phyloP scores from a whole-genome alignment of 495 filamentous ascomycete genomes.

The Saxispiralis lemnorum region DNA sequence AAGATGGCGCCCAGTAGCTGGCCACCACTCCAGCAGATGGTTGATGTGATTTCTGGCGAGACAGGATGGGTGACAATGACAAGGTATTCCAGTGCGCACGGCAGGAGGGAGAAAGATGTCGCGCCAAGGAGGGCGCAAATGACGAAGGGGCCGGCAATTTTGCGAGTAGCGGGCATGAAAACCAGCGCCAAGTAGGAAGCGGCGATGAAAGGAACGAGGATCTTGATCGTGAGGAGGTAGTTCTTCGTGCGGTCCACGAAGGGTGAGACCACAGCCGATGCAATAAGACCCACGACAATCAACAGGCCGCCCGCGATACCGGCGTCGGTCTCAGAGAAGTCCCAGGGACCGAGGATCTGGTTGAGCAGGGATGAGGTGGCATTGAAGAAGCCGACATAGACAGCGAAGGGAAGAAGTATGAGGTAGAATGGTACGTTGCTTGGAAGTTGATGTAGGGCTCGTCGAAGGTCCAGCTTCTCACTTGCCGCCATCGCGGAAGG shows the following conservation, averaged over 20 bases:
- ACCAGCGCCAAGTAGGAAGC: conserved; percentile 55
- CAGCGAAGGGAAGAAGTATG: conserved; percentile 52
- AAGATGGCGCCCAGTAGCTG: conserved; percentile 68
- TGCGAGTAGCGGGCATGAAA: conserved; percentile 58
- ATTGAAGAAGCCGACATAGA: conserved; percentile 91
- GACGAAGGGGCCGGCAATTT: conserved; percentile 51
- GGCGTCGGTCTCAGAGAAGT: conserved; percentile 60
- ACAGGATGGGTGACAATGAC: conserved; percentile 76
- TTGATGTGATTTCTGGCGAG: conserved; percentile 69
- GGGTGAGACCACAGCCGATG: conserved; percentile 57
- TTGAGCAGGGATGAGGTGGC: conserved; percentile 72
- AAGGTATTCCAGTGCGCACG: conserved; percentile 69
- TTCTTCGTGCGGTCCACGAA: conserved; percentile 70
- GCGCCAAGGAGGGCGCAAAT: conserved; percentile 57
- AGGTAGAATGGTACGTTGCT: conserved; percentile 53
- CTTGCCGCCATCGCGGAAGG: conserved; percentile 30
- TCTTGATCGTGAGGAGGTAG: conserved; percentile 56
- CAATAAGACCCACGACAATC: conserved; percentile 74
- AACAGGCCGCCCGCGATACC: conserved; percentile 79
- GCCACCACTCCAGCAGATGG: conserved; percentile 68
- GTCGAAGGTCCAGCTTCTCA: conserved; percentile 39
- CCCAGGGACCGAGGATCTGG: conserved; percentile 73
- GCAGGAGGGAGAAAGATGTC: conserved; percentile 60
- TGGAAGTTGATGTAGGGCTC: conserved; percentile 13
- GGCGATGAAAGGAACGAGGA: conserved; percentile 59